Conservation (phyloP, 2,329 filamentous ascomycete species). For the Alternaria ventricosa region DNA sequence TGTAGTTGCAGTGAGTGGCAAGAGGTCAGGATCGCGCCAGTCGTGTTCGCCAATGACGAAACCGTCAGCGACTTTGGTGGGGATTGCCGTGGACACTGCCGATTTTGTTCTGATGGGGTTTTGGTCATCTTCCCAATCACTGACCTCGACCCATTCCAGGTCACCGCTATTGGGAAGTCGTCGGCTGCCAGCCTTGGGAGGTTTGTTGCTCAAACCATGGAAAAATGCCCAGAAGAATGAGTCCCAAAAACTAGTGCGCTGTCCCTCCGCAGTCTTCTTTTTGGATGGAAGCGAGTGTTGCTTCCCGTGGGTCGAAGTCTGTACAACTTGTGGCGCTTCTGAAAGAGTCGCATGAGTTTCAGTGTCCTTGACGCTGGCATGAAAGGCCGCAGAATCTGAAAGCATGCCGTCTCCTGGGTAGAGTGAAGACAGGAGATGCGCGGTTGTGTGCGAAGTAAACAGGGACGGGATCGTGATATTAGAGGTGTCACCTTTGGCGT, state of each 20-base stretch:
- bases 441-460: constrained; percentile 94
- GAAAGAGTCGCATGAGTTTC: background rate
- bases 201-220: constrained; percentile 33
- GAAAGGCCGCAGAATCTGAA: background rate
- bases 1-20: constrained; percentile 54
- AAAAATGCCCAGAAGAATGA: constrained; percentile 55
- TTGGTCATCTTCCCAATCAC: constrained; percentile 67
- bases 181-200: constrained; percentile 59
- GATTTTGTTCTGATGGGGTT: constrained; percentile 36
- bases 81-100: constrained; percentile 8
- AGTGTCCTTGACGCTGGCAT: constrained; percentile 8
- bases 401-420: constrained; percentile 60
- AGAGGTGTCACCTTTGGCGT: constrained; percentile 93
- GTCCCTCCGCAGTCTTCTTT: constrained; percentile 20
- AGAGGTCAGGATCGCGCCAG: constrained; percentile 80
- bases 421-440: constrained; percentile 87
- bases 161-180: constrained; percentile 76
- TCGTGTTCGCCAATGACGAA: constrained; percentile 87
- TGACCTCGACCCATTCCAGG: constrained; percentile 73
- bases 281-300: background rate
- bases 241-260: constrained; percentile 54
- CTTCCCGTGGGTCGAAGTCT: background rate
- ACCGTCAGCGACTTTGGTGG: constrained; percentile 53
- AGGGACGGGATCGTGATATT: constrained; percentile 93
- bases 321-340: background rate